These are phyloP conservation scores for Saksenaea vasiformis DNA, from an alignment of 371 early-diverging fungal genomes.

Conservation along the genomic window DNA sequence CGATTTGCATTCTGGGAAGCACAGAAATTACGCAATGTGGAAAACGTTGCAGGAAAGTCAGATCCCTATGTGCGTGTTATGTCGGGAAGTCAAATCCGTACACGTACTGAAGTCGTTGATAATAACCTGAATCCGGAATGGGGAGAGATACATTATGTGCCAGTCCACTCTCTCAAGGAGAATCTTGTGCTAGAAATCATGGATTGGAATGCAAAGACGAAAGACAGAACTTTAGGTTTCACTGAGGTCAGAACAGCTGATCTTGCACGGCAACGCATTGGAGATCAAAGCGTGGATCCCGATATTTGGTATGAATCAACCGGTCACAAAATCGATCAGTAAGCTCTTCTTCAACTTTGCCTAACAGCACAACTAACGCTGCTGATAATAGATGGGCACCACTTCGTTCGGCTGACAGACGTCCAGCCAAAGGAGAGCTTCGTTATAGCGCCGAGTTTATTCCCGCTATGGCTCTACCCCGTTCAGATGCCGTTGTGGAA, in stretches of 20 bases:
- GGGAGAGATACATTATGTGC: constrained; percentile 80
- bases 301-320: constrained; percentile 31
- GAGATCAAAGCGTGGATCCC: constrained; percentile 24
- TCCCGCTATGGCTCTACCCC: constrained; percentile 59
- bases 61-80: constrained; percentile 83
- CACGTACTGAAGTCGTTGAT: constrained; percentile 70
- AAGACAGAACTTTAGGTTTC: constrained; percentile 70
- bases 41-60: constrained; percentile 61
- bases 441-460: constrained; percentile 66
- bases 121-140: constrained; percentile 82
- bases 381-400: constrained; percentile 47
- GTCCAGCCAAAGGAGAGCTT: constrained; percentile 57
- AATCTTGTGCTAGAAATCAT: constrained; percentile 72
- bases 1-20: constrained; percentile 77
- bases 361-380: neutral
- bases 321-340: constrained; percentile 31
- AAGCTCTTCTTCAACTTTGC: constrained; percentile 4
- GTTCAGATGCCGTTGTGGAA: constrained; percentile 13
- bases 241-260: constrained; percentile 47
- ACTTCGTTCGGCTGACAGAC: constrained; percentile 53
- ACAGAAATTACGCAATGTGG: constrained; percentile 67
- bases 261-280: constrained; percentile 40
- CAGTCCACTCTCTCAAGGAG: constrained; percentile 69
- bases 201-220: constrained; percentile 67
- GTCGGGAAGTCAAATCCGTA: constrained; percentile 60